Evolutionary conservation across 495 filamentous ascomycete genomes (phyloP), one percentile per base, ranked within the genome.

Genomic region (Tuber melanosporum): DNA sequence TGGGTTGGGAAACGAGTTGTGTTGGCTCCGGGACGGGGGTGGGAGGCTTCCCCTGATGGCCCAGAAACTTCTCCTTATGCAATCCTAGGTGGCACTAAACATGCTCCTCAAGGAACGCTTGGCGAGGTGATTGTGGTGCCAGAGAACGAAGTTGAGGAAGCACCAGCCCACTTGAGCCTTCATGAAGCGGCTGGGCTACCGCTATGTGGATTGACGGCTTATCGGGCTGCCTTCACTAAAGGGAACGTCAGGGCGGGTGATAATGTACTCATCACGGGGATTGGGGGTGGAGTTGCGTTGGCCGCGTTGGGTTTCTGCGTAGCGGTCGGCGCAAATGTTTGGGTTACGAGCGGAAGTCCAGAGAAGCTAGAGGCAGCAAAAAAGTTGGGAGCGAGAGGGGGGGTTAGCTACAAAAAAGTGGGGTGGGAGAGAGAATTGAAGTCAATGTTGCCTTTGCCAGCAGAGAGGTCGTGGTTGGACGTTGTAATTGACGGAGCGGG

Each of bases 161-260:
- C 90, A 22, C 94, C 94, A 4, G 86, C 82, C 73, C 92, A 97
- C 85, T 85, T 98, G 12, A 87, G 85, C 0, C 84, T 91, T 74
- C 87, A 86, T 0, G 93, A 97, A 85, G 93, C 91, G 0, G 94
- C 94, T 0, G 93, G 92, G 20, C 79, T 98, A 45, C 94, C 94
- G 1, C 84, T 97, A 46, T 91, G 91, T 0, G 94, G 93, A 0
- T 82, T 97, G 79, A 98, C 94, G n/a, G 94, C 87, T 17, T 98
- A 92, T 92, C 86, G 94, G 47, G 94, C 94, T 0, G 85, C 94
- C 73, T 88, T 94, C 36, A 91, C 87, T 2, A 98, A 95, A 82
- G 88, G 86, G 0, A 89, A 89, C 78, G 88, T 91, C 0, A 78
- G 85, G 26, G 76, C 84, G 12, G 92, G 91, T 6, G 85, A 88